A percentile compares a stretch with the other conserved stretches of the same genome.
Evolutionary conservation across 148 eudicot genomes (phyloP).

Genomic region (Amaranthus hypochondriacus): DNA sequence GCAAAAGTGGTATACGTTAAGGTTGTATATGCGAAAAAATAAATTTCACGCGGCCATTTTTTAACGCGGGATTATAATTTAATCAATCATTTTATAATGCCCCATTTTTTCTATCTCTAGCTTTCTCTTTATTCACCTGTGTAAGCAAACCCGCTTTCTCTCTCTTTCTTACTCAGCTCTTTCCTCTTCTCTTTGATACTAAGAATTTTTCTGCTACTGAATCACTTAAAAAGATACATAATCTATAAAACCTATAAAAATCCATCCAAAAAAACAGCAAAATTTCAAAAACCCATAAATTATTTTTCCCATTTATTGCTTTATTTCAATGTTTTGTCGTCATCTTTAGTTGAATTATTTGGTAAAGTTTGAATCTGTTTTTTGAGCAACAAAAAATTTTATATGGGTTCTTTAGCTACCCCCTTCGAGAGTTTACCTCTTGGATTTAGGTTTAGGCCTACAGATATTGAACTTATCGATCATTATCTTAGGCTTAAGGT

Average conservation of each 20-base stretch:
- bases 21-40: not conserved
- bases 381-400: slow-evolving; percentile 27
- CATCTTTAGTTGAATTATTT: not conserved
- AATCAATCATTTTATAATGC: not conserved
- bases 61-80: slow-evolving; percentile 29
- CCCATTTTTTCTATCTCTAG: slow-evolving; percentile 6
- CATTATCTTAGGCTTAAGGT: slow-evolving; percentile 79
- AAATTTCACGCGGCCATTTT: slow-evolving; percentile 16
- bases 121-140: slow-evolving; percentile 29
- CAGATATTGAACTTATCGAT: slow-evolving; percentile 78
- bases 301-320: not conserved
- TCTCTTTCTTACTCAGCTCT: not conserved
- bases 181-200: not conserved
- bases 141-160: slow-evolving; percentile 24
- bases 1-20: not conserved
- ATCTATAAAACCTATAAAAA: too few species aligned
- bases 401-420: slow-evolving; percentile 27
- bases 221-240: not conserved
- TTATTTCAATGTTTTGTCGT: slow-evolving; percentile 7
- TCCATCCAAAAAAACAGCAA: not conserved
- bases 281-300: not conserved
- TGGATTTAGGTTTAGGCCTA: slow-evolving; percentile 85
- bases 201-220: slow-evolving; percentile 11
- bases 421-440: slow-evolving; percentile 57
- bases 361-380: slow-evolving; percentile 13